Conservation (phyloP, 2,329 filamentous ascomycete genomes). For the Penicillium sp. region DNA sequence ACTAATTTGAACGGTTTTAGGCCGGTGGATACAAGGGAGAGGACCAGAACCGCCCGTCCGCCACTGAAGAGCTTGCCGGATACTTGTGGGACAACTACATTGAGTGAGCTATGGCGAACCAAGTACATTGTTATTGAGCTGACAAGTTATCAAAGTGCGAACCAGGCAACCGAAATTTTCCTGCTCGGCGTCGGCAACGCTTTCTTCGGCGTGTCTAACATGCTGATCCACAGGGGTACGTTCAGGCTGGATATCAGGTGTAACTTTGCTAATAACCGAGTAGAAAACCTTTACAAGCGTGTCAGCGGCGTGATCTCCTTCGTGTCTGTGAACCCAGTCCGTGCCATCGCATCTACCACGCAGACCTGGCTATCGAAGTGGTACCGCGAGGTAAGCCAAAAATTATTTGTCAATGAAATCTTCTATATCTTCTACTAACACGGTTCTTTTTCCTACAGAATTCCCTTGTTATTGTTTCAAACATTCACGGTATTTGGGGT, state of each 20-base stretch:
- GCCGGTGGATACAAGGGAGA: conserved; percentile 39
- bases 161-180: conserved; percentile 63
- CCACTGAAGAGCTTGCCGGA: conserved; percentile 61
- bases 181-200: conserved; percentile 84
- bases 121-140: background rate
- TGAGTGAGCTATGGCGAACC: conserved; percentile 45
- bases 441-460: conserved; percentile 38
- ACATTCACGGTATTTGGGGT: conserved; percentile 66
- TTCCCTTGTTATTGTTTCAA: conserved; percentile 68
- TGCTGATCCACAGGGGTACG: conserved; percentile 67
- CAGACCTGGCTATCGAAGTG: conserved; percentile 60
- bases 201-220: conserved; percentile 70
- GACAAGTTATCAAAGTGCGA: conserved; percentile 42
- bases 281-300: conserved; percentile 54
- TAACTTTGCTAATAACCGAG: conserved; percentile 7
- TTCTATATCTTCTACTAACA: background rate
- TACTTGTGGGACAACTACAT: conserved; percentile 98
- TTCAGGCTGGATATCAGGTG: background rate
- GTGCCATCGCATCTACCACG: conserved; percentile 70
- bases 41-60: conserved; percentile 44
- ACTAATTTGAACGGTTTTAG: conserved; percentile 11
- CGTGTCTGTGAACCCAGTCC: conserved; percentile 63
- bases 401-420: background rate
- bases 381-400: conserved; percentile 59
- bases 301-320: conserved; percentile 72